Base-by-base conservation (phyloP, 352 stramenopile genomes). In the Phytopythium montanum region DNA sequence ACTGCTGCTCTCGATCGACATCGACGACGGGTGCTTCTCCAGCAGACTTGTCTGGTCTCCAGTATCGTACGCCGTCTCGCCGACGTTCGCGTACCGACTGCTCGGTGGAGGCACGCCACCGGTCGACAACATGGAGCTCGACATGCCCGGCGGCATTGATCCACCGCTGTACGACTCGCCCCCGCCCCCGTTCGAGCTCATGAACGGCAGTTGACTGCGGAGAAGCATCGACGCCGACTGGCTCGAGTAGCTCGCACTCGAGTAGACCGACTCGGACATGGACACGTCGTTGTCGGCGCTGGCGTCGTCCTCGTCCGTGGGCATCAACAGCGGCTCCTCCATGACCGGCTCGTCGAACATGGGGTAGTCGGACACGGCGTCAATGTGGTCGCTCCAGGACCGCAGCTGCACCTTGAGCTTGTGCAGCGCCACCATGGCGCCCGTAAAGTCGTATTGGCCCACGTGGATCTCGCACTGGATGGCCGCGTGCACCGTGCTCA, bases 301-400 rank as follows among this genome's bases (percentile, higher is more conserved):
- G 10, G 76, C 68, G 21, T 84, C 68, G 10, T 75, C 77, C 50
- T 81, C 73, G 33, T 79, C 66, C n/a, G n/a, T n/a, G 12, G 72
- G 55, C 5, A 53, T 14, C 33, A 76, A 45, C 18, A 78, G 41
- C 16, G 63, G 59, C 26, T 49, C 51, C 36, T 70, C 65, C 7
- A 61, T 42, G 5, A 3, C 45, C 5, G 50, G 62, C 1, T 85
- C 79, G 59, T 90, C 81, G 51, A 88, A 93, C 13, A 91, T 66
- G 23, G 81, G 81, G 23, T 93, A 93, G 34, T 93, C 83, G 8
- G 81, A 90, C 39, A 90, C 69, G 39, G 66, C 71, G 62, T 93
- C 83, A 53, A 93, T 91, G 64, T 93, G 83, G 34, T 93, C 81
- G 61, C 81, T 89, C 83, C 83, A 93, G 9, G 73, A 79, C 10